These are phyloP conservation scores for Acanthochlamys bracteata DNA, from an alignment of 106 monocot genomes.

Conservation along the genomic window DNA sequence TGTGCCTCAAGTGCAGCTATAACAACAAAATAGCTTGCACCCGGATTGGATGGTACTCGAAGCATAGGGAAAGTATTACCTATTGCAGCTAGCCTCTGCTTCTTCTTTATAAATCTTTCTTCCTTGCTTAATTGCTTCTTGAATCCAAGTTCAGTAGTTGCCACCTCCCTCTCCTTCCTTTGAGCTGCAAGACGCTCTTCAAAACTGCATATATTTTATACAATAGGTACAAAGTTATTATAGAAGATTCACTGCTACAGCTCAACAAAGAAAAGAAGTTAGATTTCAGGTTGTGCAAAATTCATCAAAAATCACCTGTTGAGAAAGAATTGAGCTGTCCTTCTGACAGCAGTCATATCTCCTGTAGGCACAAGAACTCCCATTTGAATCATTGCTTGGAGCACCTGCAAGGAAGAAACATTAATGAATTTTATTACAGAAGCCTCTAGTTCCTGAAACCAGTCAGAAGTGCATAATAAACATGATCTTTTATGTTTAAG, in stretches of 20 bases:
- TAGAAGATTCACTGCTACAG: background rate
- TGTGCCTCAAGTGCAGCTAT: no score
- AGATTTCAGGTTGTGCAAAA: background rate
- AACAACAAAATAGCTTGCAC: no score
- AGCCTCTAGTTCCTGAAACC: no score
- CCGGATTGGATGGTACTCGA: no score
- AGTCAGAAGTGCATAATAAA: no score
- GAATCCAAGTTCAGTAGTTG: constrained; percentile 78
- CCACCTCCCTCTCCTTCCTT: constrained; percentile 87
- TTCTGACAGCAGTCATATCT: constrained; percentile 97
- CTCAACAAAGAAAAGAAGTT: no score
- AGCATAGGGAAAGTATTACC: constrained; percentile 53
- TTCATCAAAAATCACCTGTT: constrained; percentile 45
- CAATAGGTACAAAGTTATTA: no score
- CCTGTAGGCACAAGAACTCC: constrained; percentile 99
- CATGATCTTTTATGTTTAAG: no score
- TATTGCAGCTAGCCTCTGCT: constrained; percentile 92
- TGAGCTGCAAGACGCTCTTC: constrained; percentile 94
- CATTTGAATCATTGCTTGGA: constrained; percentile 98
- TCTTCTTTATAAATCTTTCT: constrained; percentile 89
- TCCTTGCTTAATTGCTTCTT: constrained; percentile 80
- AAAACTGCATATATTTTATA: constrained; percentile 54
- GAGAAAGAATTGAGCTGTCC: constrained; percentile 90
- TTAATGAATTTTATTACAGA: background rate
- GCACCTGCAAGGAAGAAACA: constrained; percentile 39